Percentiles rank a stretch among this genome's conserved stretches.
These are phyloP conservation scores for Jaminaea rosea DNA, from an alignment of 1,284 basidiomycete genomes.

Conservation along the genomic window DNA sequence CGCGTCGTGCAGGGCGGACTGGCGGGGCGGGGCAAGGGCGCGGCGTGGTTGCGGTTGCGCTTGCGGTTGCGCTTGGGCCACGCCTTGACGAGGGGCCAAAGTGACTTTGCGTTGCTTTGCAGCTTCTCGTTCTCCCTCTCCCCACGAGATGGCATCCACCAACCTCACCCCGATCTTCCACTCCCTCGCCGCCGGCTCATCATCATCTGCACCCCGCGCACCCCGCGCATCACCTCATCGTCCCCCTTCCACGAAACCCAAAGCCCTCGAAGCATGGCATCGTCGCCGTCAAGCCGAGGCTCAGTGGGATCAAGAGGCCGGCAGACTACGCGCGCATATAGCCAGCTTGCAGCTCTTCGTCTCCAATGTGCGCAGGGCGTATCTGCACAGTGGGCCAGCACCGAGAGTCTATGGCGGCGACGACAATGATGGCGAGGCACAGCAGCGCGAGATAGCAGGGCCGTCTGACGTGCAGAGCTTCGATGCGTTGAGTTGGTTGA, in stretches of 20 bases:
- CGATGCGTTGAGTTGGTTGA: background rate
- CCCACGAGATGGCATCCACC: background rate
- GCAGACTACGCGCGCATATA: background rate
- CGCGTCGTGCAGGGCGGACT: too few species aligned
- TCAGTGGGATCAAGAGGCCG: background rate
- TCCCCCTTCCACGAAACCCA: background rate
- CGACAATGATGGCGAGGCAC: background rate
- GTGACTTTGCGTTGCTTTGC: too few species aligned
- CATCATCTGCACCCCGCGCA: background rate
- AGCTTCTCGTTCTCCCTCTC: background rate
- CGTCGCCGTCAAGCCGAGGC: background rate
- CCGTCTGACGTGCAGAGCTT: background rate
- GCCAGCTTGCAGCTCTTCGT: background rate
- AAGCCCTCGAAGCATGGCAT: background rate
- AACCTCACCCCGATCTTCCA: background rate
- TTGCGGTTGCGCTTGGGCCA: too few species aligned
- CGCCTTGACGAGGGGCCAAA: too few species aligned
- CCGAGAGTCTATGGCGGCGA: background rate
- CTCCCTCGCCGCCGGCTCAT: background rate
- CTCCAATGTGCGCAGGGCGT: background rate
- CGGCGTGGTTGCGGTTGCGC: too few species aligned
- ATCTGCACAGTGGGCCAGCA: background rate
- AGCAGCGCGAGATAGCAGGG: background rate
- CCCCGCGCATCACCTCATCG: background rate
- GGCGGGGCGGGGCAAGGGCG: too few species aligned